A percentile compares a stretch with the other conserved stretches of the same genome.
Conservation (phyloP, 352 stramenopile species). For the Phytophthora crassamura region DNA sequence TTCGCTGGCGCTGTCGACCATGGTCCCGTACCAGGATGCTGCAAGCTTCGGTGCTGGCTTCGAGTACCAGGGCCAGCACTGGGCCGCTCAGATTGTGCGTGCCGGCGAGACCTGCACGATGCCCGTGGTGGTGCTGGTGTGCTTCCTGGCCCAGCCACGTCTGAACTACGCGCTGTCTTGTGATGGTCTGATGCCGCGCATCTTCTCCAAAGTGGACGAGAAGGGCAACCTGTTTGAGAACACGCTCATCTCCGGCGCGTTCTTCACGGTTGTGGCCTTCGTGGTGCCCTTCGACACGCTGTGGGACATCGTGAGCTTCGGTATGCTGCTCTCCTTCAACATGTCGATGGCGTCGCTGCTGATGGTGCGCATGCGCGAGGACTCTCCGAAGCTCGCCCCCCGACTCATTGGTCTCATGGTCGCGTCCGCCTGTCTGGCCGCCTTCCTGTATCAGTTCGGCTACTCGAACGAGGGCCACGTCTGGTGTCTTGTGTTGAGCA, state of each 20-base stretch:
- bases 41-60: slow-evolving; percentile 58
- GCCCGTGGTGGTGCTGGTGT: slow-evolving; percentile 94
- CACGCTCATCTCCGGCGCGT: slow-evolving; percentile 67
- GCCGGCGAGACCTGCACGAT: slow-evolving; percentile 37
- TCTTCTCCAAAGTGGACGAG: slow-evolving; percentile 89
- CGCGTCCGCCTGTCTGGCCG: slow-evolving; percentile 36
- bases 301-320: slow-evolving; percentile 90
- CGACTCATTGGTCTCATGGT: slow-evolving; percentile 55
- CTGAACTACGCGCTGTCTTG: slow-evolving; percentile 93
- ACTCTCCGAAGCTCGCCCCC: slow-evolving; percentile 47
- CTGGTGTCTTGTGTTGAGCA: slow-evolving; percentile 42
- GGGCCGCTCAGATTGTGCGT: slow-evolving; percentile 56
- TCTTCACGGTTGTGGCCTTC: slow-evolving; percentile 75
- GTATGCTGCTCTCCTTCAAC: slow-evolving; percentile 88
- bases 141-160: slow-evolving; percentile 92
- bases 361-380: slow-evolving; percentile 67
- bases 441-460: slow-evolving; percentile 75
- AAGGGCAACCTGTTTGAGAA: slow-evolving; percentile 86
- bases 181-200: slow-evolving; percentile 92
- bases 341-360: slow-evolving; percentile 82
- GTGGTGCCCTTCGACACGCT: slow-evolving; percentile 80
- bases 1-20: slow-evolving; percentile 87
- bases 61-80: slow-evolving; percentile 44
- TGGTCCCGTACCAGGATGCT: slow-evolving; percentile 55
- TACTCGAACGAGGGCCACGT: slow-evolving; percentile 35